Conservation (phyloP, 108 stramenopile genomes). For the Skeletonema potamos region DNA sequence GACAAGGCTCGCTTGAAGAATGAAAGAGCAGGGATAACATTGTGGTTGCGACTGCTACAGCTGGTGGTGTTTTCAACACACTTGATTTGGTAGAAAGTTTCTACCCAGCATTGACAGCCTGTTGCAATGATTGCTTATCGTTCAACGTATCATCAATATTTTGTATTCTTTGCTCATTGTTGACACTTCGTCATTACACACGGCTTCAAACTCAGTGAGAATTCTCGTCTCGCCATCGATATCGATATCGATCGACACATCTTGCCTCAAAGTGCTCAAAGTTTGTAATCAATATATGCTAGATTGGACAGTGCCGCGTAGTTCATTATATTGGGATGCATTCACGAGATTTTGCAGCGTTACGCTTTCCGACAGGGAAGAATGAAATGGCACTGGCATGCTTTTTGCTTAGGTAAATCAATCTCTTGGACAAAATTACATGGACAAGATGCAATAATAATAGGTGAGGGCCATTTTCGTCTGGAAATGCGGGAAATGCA, state of each 20-base stretch:
- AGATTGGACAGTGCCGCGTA: slow-evolving; percentile 47
- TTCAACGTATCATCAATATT: background rate
- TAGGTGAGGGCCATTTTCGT: too few species aligned
- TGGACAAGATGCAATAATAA: too few species aligned
- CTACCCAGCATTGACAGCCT: background rate
- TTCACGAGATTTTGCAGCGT: slow-evolving; percentile 51
- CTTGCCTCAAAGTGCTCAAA: slow-evolving; percentile 48
- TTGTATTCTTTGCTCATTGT: background rate
- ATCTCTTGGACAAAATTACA: too few species aligned
- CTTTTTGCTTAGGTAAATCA: too few species aligned
- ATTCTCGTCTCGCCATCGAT: slow-evolving; percentile 18
- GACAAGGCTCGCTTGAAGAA: too few species aligned
- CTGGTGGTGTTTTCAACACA: background rate
- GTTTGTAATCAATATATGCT: background rate
- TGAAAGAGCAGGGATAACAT: too few species aligned
- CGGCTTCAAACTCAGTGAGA: slow-evolving; percentile 34
- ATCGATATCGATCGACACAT: slow-evolving; percentile 38
- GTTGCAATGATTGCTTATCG: background rate
- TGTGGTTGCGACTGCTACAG: background rate
- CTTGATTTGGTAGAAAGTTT: background rate
- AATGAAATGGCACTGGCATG: background rate
- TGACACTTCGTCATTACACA: background rate
- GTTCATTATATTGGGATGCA: slow-evolving; percentile 51
- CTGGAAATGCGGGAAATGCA: too few species aligned
- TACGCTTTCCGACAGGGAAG: slow-evolving; percentile 47